Percentiles rank a stretch among this genome's conserved stretches.
These are phyloP conservation scores for Peterozyma toletana DNA, from an alignment of 805 yeast genomes.

Conservation along the genomic window DNA sequence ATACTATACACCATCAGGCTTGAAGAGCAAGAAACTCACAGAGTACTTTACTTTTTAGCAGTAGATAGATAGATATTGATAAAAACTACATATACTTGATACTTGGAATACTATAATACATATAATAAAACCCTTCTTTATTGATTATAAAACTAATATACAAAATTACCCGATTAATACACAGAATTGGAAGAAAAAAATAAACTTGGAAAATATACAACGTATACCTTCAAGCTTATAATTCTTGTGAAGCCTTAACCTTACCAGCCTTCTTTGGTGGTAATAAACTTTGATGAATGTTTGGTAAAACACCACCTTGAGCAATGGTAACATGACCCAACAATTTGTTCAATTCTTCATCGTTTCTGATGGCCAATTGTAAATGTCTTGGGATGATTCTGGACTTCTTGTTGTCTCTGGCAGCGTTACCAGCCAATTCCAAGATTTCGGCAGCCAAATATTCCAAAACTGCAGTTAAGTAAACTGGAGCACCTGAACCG, in stretches of 20 bases:
- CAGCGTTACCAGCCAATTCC: constrained; percentile 98
- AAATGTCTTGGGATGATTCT: constrained; percentile 98
- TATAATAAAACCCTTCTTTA: background rate
- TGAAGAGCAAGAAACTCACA: no score
- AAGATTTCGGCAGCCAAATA: constrained; percentile 96
- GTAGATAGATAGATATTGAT: no score
- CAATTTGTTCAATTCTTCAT: constrained; percentile 95
- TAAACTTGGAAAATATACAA: background rate
- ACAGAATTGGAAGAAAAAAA: background rate
- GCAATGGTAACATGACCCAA: constrained; percentile 92
- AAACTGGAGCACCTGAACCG: constrained; percentile 99
- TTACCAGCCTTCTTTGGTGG: constrained; percentile 55
- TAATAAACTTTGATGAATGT: constrained; percentile 88
- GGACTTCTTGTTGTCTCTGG: constrained; percentile 97
- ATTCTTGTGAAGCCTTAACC: constrained; percentile 52
- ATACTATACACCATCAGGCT: no score
- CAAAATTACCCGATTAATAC: constrained; percentile 9
- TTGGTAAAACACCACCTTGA: constrained; percentile 99
- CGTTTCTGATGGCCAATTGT: constrained; percentile 97
- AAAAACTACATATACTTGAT: no score
- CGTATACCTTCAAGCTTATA: constrained; percentile 25
- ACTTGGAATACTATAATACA: background rate
- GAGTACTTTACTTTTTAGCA: no score
- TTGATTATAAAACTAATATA: constrained; percentile 6
- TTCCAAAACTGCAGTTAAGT: constrained; percentile 94